Conservation (phyloP, 257 asterid genomes). For the Solanum tarijense region DNA sequence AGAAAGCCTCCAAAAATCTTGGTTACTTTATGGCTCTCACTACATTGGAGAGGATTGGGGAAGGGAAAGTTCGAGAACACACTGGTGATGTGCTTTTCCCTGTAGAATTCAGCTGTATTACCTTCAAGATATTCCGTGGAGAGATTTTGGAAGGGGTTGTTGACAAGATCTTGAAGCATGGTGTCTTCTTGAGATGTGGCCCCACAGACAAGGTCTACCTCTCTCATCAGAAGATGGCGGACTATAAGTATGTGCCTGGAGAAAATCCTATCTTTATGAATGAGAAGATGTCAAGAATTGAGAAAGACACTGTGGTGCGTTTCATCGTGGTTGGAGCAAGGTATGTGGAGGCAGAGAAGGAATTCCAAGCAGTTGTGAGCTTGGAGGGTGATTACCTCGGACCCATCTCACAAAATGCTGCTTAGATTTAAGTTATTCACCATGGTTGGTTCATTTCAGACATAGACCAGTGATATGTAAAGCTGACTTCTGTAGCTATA, state of each 20-base stretch:
- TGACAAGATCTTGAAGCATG: slow-evolving; percentile 54
- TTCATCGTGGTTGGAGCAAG: slow-evolving; percentile 48
- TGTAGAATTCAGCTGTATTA: background rate
- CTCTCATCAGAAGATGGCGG: background rate
- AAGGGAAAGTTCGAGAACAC: background rate
- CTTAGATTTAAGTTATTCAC: slow-evolving; percentile 3
- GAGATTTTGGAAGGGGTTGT: slow-evolving; percentile 62
- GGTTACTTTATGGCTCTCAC: background rate
- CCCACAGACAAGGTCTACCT: slow-evolving; percentile 53
- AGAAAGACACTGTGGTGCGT: slow-evolving; percentile 36
- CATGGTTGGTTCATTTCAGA: background rate
- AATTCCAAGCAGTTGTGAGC: slow-evolving; percentile 1
- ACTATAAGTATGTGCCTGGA: background rate
- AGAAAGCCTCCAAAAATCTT: background rate
- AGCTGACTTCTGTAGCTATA: background rate
- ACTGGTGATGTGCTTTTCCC: background rate
- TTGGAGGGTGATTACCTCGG: too few relatives aligned
- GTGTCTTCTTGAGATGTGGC: slow-evolving; percentile 59
- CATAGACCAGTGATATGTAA: background rate
- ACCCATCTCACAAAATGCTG: background rate
- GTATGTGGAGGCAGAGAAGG: slow-evolving; percentile 59
- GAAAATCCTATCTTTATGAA: slow-evolving; percentile 27
- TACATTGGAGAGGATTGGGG: background rate
- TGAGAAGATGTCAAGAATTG: slow-evolving; percentile 28
- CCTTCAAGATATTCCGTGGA: background rate